phyloP scores from a whole-genome alignment of 805 yeast species.

The Saturnispora bothae region DNA sequence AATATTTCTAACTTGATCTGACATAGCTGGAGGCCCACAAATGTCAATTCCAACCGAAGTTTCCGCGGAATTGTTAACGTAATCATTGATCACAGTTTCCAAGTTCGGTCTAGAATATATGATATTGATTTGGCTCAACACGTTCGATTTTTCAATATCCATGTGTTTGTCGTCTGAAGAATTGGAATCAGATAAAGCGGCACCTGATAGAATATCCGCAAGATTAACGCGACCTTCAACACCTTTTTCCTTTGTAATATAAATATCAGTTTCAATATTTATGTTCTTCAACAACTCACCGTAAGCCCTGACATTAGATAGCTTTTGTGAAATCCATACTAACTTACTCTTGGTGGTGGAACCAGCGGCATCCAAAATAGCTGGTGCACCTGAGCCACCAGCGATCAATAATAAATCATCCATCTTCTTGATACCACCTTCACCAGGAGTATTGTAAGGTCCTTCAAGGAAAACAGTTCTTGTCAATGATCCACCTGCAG shows the following conservation, averaged over 20 bases:
- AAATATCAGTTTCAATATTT: slow-evolving; percentile 24
- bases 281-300: slow-evolving; percentile 21
- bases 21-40: slow-evolving; percentile 38
- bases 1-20: slow-evolving; percentile 40
- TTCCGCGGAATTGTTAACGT: slow-evolving; percentile 25
- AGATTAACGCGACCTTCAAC: neutral
- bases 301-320: slow-evolving; percentile 36
- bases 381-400: slow-evolving; percentile 68
- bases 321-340: slow-evolving; percentile 50
- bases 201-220: neutral
- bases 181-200: slow-evolving; percentile 4
- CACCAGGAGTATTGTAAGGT: slow-evolving; percentile 47
- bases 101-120: slow-evolving; percentile 29
- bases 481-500: neutral
- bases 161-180: slow-evolving; percentile 8
- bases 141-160: slow-evolving; percentile 11
- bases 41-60: slow-evolving; percentile 30
- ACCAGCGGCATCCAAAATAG: slow-evolving; percentile 31
- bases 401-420: slow-evolving; percentile 46
- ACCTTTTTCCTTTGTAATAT: slow-evolving; percentile 28
- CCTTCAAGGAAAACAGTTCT: slow-evolving; percentile 43
- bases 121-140: slow-evolving; percentile 10
- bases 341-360: slow-evolving; percentile 30
- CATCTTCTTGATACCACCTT: slow-evolving; percentile 37
- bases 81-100: slow-evolving; percentile 24